Evolutionary conservation across 805 yeast genomes (phyloP), one percentile per base, ranked within the genome.

Genomic region (Candida saitoana): DNA sequence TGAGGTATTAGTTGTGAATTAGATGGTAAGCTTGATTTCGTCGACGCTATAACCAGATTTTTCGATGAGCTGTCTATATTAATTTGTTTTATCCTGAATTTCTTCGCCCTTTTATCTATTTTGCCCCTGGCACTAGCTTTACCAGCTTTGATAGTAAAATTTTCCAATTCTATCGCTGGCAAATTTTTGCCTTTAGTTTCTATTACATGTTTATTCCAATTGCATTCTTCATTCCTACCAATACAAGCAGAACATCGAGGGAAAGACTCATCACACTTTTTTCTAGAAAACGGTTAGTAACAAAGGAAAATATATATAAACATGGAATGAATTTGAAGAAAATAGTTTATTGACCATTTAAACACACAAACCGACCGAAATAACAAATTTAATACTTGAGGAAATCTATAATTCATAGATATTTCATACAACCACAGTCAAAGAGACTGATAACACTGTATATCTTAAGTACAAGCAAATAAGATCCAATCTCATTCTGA

Each of bases 251-350:
- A 9, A 16, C 42, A 39, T 12, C n/a, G 14, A 16, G 42, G 42
- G 18, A 18, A 15, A 5, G 27, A 11, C 15, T 39, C 42, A 22
- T 39, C 42, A 39, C 42, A 39, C 18, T 39, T 39, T 22, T 39
- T 39, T n/a, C 42, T 39, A 17, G 11, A 11, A 22, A 14, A 19
- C 18, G 14, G 32, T 31, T 39, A 39, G 36, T 39, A 22, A 15
- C 14, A 7, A 15, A 16, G 14, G 9, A 12, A 19, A 8, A n/a
- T 16, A 4, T 5, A 16, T 22, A 7, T 6, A 36, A 14, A 15
- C 25, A 9, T 22, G 25, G 25, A 22, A 7, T 9, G 9, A 22
- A 22, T 22, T 9, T 7, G 9, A 9, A 22, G 9, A 22, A 22
- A 22, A 6, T 22, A 22, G 25, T 22, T n/a, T n/a, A n/a, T n/a